These are phyloP conservation scores for Taphrina sp. DNA, from an alignment of 1,139 yeast genomes.

Conservation along the genomic window DNA sequence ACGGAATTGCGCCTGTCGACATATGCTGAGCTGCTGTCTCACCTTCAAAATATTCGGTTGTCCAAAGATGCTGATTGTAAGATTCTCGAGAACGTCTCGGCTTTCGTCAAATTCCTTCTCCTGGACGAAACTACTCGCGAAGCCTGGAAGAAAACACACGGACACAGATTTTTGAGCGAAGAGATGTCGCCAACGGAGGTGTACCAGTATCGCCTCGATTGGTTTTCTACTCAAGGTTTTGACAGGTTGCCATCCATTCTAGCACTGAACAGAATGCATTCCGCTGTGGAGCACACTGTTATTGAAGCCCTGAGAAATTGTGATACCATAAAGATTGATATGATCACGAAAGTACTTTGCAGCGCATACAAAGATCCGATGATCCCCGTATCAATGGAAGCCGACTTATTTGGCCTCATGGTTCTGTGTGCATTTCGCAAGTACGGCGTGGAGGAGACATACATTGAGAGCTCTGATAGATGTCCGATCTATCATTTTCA, in stretches of 20 bases:
- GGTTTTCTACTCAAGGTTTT: constrained; percentile 1
- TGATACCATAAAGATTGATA: neutral
- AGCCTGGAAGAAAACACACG: constrained; percentile 16
- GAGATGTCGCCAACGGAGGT: neutral
- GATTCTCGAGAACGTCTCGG: constrained; percentile 1
- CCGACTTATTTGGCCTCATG: constrained; percentile 11
- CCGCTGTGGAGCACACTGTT: constrained; percentile 4
- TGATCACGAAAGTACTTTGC: neutral
- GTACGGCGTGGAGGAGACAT: constrained; percentile 22
- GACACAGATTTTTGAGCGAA: constrained; percentile 1
- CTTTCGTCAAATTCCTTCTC: neutral
- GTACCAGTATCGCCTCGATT: constrained; percentile 8
- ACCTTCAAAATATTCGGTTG: constrained; percentile 5
- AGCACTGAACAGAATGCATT: constrained; percentile 7
- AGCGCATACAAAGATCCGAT: neutral
- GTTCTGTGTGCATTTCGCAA: constrained; percentile 9
- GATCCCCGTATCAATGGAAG: neutral
- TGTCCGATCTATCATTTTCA: constrained; percentile 22
- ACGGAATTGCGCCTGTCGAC: constrained; percentile 10
- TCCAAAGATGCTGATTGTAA: constrained; percentile 11
- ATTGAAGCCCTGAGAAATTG: neutral
- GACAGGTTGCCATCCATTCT: neutral
- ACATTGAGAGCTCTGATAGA: constrained; percentile 16
- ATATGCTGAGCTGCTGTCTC: constrained; percentile 10
- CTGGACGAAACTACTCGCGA: constrained; percentile 9